phyloP scores from a whole-genome alignment of 176 grass and related monocot genomes.

The Oryza meyeriana region DNA sequence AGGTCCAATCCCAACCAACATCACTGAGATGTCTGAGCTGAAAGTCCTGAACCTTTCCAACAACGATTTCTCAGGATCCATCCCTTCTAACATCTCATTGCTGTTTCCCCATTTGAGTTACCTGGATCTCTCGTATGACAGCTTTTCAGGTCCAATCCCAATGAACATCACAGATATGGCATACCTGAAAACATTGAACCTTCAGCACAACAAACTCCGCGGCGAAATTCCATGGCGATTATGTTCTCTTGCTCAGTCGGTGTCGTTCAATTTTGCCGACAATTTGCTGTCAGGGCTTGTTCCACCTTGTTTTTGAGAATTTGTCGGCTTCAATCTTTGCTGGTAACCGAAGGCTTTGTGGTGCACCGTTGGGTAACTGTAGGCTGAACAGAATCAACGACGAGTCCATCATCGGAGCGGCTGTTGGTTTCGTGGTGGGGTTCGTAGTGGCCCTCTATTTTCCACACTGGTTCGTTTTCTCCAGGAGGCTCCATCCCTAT shows the following conservation, averaged over 20 bases:
- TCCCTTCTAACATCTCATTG: no score
- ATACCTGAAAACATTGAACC: conserved; percentile 26
- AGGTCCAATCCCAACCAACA: no score
- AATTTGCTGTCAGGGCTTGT: conserved; percentile 21
- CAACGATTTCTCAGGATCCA: no score
- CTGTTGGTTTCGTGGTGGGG: not conserved
- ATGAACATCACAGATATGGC: not conserved
- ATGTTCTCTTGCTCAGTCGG: not conserved
- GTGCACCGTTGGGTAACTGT: not conserved
- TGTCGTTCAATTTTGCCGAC: conserved; percentile 9
- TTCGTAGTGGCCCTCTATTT: conserved; percentile 29
- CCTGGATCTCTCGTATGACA: conserved; percentile 53
- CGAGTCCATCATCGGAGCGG: not conserved
- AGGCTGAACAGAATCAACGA: not conserved
- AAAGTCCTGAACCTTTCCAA: no score
- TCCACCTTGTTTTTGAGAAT: not conserved
- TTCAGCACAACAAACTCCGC: conserved; percentile 40
- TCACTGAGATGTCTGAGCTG: no score
- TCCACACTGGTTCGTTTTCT: not conserved
- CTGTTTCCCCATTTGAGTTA: not conserved
- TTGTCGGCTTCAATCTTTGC: not conserved
- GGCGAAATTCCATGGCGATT: conserved; percentile 15
- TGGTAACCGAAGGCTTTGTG: conserved; percentile 27
- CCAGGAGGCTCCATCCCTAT: not conserved
- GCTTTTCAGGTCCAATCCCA: conserved; percentile 45